Conservation (phyloP, 108 stramenopile species). For the Skeletonema potamos region DNA sequence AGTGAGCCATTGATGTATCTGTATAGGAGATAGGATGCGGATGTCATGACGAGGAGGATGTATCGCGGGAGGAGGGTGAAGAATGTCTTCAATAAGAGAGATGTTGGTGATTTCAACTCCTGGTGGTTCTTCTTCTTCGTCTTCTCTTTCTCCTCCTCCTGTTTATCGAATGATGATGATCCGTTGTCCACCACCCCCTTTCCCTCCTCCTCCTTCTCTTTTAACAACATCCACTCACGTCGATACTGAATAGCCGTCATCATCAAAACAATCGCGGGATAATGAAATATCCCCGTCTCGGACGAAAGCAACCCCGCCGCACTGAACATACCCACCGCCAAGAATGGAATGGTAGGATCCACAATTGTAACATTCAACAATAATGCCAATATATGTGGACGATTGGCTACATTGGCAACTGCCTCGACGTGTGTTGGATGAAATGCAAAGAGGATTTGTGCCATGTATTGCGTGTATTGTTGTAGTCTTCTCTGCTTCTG, state of each 20-base stretch:
- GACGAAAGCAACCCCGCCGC: slow-evolving; percentile 58
- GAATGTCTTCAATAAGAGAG: slow-evolving; percentile 7
- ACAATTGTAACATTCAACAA: slow-evolving; percentile 38
- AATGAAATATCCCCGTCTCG: slow-evolving; percentile 77
- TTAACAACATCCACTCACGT: neutral
- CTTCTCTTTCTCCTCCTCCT: neutral
- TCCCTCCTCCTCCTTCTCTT: neutral
- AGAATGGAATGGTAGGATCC: slow-evolving; percentile 42
- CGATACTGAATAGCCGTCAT: slow-evolving; percentile 55
- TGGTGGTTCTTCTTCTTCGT: neutral
- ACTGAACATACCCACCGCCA: slow-evolving; percentile 17
- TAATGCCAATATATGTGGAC: slow-evolving; percentile 76
- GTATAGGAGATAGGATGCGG: slow-evolving; percentile 44
- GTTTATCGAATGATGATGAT: neutral
- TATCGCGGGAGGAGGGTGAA: slow-evolving; percentile 46
- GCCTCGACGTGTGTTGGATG: slow-evolving; percentile 85
- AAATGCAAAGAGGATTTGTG: slow-evolving; percentile 63
- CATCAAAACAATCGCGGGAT: slow-evolving; percentile 61
- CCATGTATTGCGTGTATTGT: slow-evolving; percentile 17
- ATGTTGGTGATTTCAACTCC: neutral
- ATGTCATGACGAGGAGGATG: slow-evolving; percentile 39
- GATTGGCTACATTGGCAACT: slow-evolving; percentile 86
- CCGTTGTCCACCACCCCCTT: neutral
- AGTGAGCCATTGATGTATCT: slow-evolving; percentile 57
- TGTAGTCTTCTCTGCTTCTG: neutral